Evolutionary conservation across 345 rosid species (phyloP).

Genomic region (Odontarrhena argentea): DNA sequence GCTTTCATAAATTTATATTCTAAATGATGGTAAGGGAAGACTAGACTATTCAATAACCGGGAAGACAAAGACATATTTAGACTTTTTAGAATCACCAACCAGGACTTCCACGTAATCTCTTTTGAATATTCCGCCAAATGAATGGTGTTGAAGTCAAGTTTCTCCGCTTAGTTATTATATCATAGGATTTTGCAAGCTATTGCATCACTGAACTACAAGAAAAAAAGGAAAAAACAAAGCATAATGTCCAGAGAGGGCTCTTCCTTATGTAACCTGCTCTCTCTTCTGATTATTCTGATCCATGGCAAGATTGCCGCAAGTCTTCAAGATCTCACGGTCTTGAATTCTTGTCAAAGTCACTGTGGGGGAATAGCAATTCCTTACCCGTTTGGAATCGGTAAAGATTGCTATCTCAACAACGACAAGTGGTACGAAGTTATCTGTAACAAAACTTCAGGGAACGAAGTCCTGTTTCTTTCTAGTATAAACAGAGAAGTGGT

Average conservation of each 20-base stretch:
- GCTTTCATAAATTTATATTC: neutral
- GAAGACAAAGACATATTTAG: neutral
- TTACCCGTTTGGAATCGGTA: constrained; percentile 46
- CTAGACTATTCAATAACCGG: neutral
- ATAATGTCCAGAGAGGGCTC: constrained; percentile 26
- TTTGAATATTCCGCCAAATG: constrained; percentile 14
- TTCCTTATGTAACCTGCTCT: constrained; percentile 10
- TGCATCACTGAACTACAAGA: constrained; percentile 22
- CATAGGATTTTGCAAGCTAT: neutral
- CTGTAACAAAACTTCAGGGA: constrained; percentile 29
- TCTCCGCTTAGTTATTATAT: neutral
- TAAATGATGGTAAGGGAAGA: neutral
- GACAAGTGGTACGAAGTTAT: constrained; percentile 18
- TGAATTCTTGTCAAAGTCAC: constrained; percentile 29
- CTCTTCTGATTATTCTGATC: constrained; percentile 31
- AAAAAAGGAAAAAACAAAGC: neutral
- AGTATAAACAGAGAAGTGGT: constrained; percentile 20
- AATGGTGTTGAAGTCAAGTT: neutral
- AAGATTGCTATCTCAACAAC: constrained; percentile 34
- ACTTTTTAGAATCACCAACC: neutral
- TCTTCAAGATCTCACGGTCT: constrained; percentile 22
- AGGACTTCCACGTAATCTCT: neutral
- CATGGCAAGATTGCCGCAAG: neutral
- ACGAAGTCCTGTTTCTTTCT: constrained; percentile 16
- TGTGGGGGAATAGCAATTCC: constrained; percentile 50